phyloP scores from a whole-genome alignment of 805 yeast genomes.

The Starmerella davenportii region DNA sequence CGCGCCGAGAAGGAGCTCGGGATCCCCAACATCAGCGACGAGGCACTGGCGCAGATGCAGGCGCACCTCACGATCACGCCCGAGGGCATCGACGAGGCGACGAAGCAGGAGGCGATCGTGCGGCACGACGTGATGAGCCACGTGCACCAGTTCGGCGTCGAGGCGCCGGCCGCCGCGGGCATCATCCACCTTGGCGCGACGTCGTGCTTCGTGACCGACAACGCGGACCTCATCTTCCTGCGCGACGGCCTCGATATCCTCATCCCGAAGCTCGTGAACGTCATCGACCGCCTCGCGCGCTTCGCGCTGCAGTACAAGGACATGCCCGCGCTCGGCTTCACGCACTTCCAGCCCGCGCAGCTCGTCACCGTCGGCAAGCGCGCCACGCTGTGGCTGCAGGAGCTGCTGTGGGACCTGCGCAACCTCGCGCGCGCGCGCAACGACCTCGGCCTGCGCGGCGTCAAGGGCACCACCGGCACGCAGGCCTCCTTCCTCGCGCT shows the following conservation, averaged over 20 bases:
- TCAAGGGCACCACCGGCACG: conserved; percentile 97
- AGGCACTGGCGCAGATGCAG: conserved; percentile 77
- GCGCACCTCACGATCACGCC: conserved; percentile 68
- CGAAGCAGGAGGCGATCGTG: conserved; percentile 88
- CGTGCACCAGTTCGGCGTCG: conserved; percentile 83
- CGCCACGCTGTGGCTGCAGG: conserved; percentile 95
- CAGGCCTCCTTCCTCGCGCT: conserved; percentile 90
- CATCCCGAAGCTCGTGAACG: conserved; percentile 90
- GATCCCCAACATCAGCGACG: conserved; percentile 64
- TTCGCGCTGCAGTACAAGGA: conserved; percentile 89
- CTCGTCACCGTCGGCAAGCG: conserved; percentile 97
- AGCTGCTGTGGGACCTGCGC: conserved; percentile 91
- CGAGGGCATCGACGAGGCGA: conserved; percentile 76
- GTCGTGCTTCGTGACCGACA: conserved; percentile 92
- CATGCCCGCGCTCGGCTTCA: conserved; percentile 95
- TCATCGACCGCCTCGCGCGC: conserved; percentile 70
- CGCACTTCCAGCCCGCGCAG: conserved; percentile 99
- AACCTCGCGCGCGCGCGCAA: conserved; percentile 90
- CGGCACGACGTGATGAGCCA: conserved; percentile 99
- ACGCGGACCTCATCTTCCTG: conserved; percentile 89
- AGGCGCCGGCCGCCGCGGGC: conserved; percentile 92
- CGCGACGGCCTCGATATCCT: conserved; percentile 88
- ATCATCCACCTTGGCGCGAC: conserved; percentile 97
- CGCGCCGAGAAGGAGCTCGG: conserved; percentile 91
- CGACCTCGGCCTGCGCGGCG: conserved; percentile 92